Evolutionary conservation across 2,329 filamentous ascomycete genomes (phyloP).

Genomic region (Fusarium begoniae): DNA sequence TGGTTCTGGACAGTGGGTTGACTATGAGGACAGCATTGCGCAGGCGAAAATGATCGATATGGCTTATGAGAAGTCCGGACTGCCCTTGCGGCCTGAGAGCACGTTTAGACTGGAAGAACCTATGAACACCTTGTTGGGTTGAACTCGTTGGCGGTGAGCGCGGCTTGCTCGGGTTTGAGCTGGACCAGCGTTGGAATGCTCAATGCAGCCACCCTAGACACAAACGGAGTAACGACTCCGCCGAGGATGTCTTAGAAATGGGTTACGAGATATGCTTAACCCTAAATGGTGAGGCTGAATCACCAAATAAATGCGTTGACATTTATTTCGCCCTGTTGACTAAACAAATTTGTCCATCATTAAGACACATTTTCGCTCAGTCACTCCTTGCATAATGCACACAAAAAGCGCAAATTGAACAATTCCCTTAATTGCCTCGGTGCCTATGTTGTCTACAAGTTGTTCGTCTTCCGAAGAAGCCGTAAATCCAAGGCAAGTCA

Average conservation of each 20-base stretch:
- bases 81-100: background rate
- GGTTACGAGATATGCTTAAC: background rate
- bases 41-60: background rate
- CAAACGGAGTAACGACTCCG: background rate
- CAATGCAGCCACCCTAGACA: background rate
- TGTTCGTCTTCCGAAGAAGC: background rate
- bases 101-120: background rate
- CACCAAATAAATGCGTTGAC: background rate
- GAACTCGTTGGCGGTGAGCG: background rate
- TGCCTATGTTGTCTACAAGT: accelerated
- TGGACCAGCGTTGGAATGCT: background rate
- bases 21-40: background rate
- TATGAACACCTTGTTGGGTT: background rate
- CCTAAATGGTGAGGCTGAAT: background rate
- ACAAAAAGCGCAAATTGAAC: background rate
- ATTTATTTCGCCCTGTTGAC: no score
- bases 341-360: no score
- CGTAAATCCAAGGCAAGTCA: background rate
- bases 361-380: accelerated
- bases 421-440: accelerated
- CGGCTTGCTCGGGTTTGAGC: background rate
- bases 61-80: background rate
- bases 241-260: background rate
- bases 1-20: background rate
- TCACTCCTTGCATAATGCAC: background rate